Percentiles rank a stretch among this genome's conserved stretches.
These are phyloP conservation scores for Pseudogymnoascus sp. DNA, from an alignment of 2,329 filamentous ascomycete genomes.

Conservation along the genomic window DNA sequence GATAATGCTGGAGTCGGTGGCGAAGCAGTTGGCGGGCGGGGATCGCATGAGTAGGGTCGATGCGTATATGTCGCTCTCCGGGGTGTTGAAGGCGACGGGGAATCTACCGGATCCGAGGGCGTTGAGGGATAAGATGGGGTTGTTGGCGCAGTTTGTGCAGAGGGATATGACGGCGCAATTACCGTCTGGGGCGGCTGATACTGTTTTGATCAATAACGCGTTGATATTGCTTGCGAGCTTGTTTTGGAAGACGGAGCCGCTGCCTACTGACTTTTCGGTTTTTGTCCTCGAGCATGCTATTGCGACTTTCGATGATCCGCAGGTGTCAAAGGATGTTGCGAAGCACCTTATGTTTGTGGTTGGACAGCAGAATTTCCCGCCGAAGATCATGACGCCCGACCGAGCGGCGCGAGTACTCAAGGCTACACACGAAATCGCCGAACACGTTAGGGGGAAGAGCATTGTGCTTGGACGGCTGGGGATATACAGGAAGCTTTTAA, in stretches of 20 bases:
- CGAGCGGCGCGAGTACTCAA: constrained; percentile 64
- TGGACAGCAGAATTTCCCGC: constrained; percentile 69
- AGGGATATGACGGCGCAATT: constrained; percentile 66
- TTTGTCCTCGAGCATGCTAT: constrained; percentile 80
- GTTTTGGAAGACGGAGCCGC: constrained; percentile 61
- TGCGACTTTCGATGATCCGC: constrained; percentile 59
- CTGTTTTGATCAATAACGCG: constrained; percentile 67
- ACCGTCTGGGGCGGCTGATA: constrained; percentile 50
- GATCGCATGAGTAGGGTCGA: constrained; percentile 70
- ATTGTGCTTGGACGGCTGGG: constrained; percentile 69
- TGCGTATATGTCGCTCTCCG: constrained; percentile 74
- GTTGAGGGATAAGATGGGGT: constrained; percentile 66
- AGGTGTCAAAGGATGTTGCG: constrained; percentile 67
- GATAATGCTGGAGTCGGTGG: constrained; percentile 77
- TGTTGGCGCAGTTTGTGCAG: constrained; percentile 75
- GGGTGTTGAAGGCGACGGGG: constrained; percentile 72
- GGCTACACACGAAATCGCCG: constrained; percentile 64
- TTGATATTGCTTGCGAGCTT: constrained; percentile 72
- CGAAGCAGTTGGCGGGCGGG: constrained; percentile 70
- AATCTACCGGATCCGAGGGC: constrained; percentile 69
- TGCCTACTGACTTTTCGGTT: constrained; percentile 70
- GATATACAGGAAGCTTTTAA: constrained; percentile 71
- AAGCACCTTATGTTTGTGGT: constrained; percentile 76
- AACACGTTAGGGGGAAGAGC: constrained; percentile 70
- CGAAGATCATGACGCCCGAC: constrained; percentile 65